Evolutionary conservation across 495 filamentous ascomycete genomes (phyloP).

Genomic region (Tuber microsphaerosporum): DNA sequence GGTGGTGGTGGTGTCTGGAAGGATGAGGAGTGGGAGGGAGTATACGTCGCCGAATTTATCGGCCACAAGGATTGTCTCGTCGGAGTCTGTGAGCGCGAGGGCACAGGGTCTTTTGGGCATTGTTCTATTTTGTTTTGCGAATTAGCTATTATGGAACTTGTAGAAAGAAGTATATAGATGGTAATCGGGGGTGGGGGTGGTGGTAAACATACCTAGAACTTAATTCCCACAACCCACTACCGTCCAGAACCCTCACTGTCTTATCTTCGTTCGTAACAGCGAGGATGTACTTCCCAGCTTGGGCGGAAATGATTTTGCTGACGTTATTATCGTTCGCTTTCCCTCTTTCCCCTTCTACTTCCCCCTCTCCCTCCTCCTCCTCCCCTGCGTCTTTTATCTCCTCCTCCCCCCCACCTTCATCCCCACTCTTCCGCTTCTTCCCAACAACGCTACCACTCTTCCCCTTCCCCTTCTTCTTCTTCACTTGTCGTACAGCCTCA

Average conservation of each 20-base stretch:
- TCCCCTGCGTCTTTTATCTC: constrained; percentile 20
- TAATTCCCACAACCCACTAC: constrained; percentile 56
- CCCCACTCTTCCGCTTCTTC: neutral
- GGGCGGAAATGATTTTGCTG: constrained; percentile 43
- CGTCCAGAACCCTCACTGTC: constrained; percentile 69
- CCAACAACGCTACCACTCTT: neutral
- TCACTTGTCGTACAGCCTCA: constrained; percentile 3
- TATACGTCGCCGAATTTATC: constrained; percentile 98
- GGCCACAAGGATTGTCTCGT: constrained; percentile 63
- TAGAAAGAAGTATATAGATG: neutral
- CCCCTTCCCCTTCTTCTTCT: constrained; percentile 17
- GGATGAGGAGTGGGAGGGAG: constrained; percentile 63
- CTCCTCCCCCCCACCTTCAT: constrained; percentile 7
- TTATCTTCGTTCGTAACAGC: constrained; percentile 85
- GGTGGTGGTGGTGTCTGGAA: constrained; percentile 39
- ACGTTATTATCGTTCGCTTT: constrained; percentile 19
- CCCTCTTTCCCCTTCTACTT: constrained; percentile 17
- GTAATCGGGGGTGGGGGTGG: neutral
- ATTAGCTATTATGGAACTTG: neutral
- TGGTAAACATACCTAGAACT: constrained; percentile 58
- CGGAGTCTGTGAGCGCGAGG: constrained; percentile 60
- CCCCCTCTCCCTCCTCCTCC: constrained; percentile 16
- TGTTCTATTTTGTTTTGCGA: constrained; percentile 47
- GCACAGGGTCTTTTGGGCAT: constrained; percentile 87
- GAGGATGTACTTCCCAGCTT: constrained; percentile 59